phyloP scores from a whole-genome alignment of 768 basidiomycete species.

The Vararia minispora region DNA sequence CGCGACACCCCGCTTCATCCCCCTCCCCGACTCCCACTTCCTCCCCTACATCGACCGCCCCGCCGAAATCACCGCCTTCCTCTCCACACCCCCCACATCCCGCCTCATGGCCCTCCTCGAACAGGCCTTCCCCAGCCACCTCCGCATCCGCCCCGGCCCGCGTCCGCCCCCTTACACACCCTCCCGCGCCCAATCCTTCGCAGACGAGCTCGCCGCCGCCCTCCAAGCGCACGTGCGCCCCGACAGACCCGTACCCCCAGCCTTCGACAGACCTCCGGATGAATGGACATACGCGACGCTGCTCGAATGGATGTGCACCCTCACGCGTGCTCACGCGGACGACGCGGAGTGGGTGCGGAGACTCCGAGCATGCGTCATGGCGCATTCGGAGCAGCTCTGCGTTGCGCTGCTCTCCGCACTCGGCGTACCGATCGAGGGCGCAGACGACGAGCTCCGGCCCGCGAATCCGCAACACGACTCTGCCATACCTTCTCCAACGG shows the following conservation, averaged over 20 bases:
- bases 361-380: conserved; percentile 13
- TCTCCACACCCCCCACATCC: conserved; percentile 12
- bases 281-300: conserved; percentile 11
- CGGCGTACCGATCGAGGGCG: conserved; percentile 14
- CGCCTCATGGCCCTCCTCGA: conserved; percentile 14
- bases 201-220: not conserved
- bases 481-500: conserved; percentile 6
- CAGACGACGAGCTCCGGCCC: conserved; percentile 8
- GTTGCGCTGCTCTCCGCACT: conserved; percentile 12
- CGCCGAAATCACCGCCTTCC: conserved; percentile 11
- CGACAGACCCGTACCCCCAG: too few relatives aligned
- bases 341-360: conserved; percentile 11
- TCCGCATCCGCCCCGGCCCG: conserved; percentile 2
- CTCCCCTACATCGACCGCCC: conserved; percentile 14
- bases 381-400: conserved; percentile 14
- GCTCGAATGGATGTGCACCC: conserved; percentile 13
- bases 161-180: not conserved
- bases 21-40: conserved; percentile 11
- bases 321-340: conserved; percentile 7
- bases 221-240: not conserved
- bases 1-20: conserved; percentile 2
- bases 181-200: not conserved
- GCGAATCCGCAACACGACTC: conserved; percentile 4
- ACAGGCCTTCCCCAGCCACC: conserved; percentile 12
- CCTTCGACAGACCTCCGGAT: conserved; percentile 1